Conservation (phyloP, 2,329 filamentous ascomycete genomes). For the Phaeosphaeriaceae sp. region DNA sequence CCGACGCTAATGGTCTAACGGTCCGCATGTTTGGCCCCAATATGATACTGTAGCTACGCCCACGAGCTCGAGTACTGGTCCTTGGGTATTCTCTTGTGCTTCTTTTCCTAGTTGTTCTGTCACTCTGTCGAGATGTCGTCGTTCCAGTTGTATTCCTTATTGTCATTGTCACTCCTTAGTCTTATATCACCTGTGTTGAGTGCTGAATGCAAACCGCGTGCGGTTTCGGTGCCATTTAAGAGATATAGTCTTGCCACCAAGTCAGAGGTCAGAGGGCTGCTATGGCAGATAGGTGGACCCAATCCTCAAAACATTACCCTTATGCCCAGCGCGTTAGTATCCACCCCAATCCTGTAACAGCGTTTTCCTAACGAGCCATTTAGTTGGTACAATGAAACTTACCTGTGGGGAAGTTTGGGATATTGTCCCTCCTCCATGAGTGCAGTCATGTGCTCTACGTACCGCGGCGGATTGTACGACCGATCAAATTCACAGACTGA, state of each 20-base stretch:
- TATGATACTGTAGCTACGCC: background rate
- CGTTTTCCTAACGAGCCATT: background rate
- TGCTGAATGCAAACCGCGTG: conserved; percentile 5
- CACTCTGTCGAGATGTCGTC: background rate
- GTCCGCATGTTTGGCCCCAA: conserved; percentile 1
- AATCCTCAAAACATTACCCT: conserved; percentile 7
- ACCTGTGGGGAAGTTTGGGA: conserved; percentile 1
- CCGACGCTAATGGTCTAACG: conserved; percentile 2
- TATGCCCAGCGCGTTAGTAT: conserved; percentile 10
- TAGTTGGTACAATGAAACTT: conserved; percentile 6
- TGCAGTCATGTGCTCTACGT: conserved; percentile 2
- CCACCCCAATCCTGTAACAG: no score
- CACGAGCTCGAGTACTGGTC: background rate
- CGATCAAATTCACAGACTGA: conserved; percentile 1
- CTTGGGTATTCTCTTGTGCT: background rate
- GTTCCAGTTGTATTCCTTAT: background rate
- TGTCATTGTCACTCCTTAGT: conserved; percentile 2
- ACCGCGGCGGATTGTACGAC: conserved; percentile 10
- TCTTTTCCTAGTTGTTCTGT: background rate
- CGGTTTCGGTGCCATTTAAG: conserved; percentile 5
- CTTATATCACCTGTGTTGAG: background rate
- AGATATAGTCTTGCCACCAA: conserved; percentile 1
- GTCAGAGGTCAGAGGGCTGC: conserved; percentile 3
- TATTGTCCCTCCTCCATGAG: background rate
- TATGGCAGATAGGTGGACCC: conserved; percentile 7